These are phyloP conservation scores for Kondoa malvinella DNA, from an alignment of 768 basidiomycete species.

Conservation along the genomic window DNA sequence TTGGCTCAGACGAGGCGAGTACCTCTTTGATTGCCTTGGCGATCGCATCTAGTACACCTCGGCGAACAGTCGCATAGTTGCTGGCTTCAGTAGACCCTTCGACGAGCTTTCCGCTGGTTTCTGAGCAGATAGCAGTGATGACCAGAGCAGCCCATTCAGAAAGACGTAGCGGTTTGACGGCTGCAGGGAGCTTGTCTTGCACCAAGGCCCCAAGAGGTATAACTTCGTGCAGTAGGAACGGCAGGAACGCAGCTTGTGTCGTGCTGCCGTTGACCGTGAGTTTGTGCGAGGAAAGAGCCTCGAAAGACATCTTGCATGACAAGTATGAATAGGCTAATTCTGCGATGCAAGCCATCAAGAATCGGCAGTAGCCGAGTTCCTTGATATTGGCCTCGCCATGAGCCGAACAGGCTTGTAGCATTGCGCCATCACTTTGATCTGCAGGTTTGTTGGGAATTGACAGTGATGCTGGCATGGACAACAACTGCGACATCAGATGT, in stretches of 20 bases:
- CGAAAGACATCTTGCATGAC: slow-evolving; percentile 67
- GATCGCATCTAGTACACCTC: slow-evolving; percentile 75
- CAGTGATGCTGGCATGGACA: background rate
- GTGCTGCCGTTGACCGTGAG: slow-evolving; percentile 40
- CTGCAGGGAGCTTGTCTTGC: slow-evolving; percentile 31
- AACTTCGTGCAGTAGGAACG: slow-evolving; percentile 67
- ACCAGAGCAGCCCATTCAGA: slow-evolving; percentile 44
- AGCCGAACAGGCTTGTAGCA: background rate
- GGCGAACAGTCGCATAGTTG: slow-evolving; percentile 69
- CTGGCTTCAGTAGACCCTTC: slow-evolving; percentile 31
- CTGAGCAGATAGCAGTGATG: slow-evolving; percentile 81
- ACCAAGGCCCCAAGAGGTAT: slow-evolving; percentile 55
- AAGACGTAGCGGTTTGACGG: slow-evolving; percentile 29
- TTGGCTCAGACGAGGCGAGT: slow-evolving; percentile 37
- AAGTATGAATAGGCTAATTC: slow-evolving; percentile 89
- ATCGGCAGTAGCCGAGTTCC: slow-evolving; percentile 28
- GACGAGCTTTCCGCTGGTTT: slow-evolving; percentile 43
- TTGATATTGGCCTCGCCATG: background rate
- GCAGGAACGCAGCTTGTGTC: slow-evolving; percentile 49
- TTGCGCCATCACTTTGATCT: slow-evolving; percentile 8
- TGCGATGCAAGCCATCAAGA: slow-evolving; percentile 78
- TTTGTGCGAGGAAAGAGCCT: slow-evolving; percentile 33
- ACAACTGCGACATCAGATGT: background rate
- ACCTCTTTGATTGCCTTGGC: slow-evolving; percentile 72
- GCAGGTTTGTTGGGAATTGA: background rate